Base-by-base conservation (phyloP, 805 yeast genomes). In the Metschnikowia kofuensis region DNA sequence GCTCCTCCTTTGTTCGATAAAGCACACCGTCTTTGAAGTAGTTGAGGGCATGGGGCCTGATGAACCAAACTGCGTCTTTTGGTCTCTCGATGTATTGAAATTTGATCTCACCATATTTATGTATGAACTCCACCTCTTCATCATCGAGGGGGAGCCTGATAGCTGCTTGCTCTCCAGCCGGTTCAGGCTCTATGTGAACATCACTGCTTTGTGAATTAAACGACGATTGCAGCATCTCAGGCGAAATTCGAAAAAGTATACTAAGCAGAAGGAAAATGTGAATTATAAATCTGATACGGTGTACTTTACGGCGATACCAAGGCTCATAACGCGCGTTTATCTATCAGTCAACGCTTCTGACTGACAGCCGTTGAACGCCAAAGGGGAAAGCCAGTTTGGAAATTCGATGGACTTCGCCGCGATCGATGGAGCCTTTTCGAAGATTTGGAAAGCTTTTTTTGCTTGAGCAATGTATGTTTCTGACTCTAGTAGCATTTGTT, bases 1-100 rank as follows among this genome's bases (percentile, higher is more conserved):
- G 62, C 58, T 83, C 87, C 12, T 75, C 75, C 52, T 68, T 74
- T 2, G 87, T 82, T 14, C 87, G 65, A 59, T 69, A 80, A 26
- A 83, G 63, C 5, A 69, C 72, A 0, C 85, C 85, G 45, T 81
- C 74, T 51, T 79, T 71, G 66, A 82, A 83, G 59, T 78, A 82
- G 56, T 83, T 82, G 53, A 83, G 65, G 0, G 86, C 87, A 57
- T 77, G 77, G 0, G 87, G 87, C 38, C 64, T 65, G 6, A 75
- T 75, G 55, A 79, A 70, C 74, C 72, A 63, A 50, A 69, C 62
- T 0, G 64, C 42, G n/a, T 59, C 61, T 36, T 46, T 57, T 0
- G 82, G 82, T 26, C 67, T 66, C 36, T 69, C 68, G 50, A 79
- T 78, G 52, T 76, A 78, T 50, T 68, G 65, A 41, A 78, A 75